Evolutionary conservation across 306 rosid genomes (phyloP).

Genomic region (Quercus ilex): DNA sequence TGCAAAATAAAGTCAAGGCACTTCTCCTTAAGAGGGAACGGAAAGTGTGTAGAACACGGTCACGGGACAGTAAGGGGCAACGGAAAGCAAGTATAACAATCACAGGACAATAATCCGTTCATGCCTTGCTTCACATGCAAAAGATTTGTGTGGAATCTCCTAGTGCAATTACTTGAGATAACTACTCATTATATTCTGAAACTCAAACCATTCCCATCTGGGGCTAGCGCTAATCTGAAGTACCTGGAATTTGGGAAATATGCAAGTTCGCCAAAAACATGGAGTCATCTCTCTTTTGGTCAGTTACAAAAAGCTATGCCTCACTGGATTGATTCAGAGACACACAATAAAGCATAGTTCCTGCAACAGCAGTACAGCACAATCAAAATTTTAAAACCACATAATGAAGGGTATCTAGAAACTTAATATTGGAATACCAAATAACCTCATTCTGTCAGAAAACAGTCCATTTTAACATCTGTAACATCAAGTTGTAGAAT

Average conservation of each 20-base stretch:
- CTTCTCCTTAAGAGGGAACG: too few relatives aligned
- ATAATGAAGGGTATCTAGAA: background rate
- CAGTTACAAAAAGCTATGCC: background rate
- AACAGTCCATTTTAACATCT: conserved; percentile 86
- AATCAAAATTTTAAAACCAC: background rate
- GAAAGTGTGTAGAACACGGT: too few relatives aligned
- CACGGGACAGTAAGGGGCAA: too few relatives aligned
- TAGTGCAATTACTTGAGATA: background rate
- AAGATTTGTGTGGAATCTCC: background rate
- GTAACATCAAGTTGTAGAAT: conserved; percentile 88
- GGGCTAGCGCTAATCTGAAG: background rate
- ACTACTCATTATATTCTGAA: background rate
- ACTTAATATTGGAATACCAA: background rate
- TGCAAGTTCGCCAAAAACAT: background rate
- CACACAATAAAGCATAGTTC: background rate
- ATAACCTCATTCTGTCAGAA: conserved; percentile 33
- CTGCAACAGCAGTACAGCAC: background rate
- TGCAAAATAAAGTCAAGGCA: too few relatives aligned
- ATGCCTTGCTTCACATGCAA: background rate
- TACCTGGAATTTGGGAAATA: background rate
- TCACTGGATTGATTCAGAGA: background rate
- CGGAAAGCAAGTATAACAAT: background rate
- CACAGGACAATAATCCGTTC: background rate
- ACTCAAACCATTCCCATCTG: background rate
- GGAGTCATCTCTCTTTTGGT: background rate